phyloP scores from a whole-genome alignment of 2,329 filamentous ascomycete genomes.

The Phaeomoniella chlamydospora region DNA sequence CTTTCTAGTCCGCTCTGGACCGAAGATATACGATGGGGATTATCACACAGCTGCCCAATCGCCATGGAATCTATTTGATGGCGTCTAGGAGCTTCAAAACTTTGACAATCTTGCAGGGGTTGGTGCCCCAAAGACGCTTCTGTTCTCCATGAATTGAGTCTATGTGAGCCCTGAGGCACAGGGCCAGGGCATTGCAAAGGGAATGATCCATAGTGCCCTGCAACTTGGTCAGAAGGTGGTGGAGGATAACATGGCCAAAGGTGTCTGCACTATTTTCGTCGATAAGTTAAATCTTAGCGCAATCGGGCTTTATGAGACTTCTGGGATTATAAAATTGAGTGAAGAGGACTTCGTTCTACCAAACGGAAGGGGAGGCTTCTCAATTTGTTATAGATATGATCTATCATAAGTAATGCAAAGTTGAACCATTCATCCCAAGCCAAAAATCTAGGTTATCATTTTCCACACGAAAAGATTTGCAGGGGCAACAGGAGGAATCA shows the following conservation, averaged over 20 bases:
- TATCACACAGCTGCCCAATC: neutral
- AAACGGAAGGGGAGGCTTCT: neutral
- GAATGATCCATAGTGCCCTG: neutral
- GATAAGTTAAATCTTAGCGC: neutral
- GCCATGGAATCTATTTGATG: conserved; percentile 1
- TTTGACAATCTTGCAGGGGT: neutral
- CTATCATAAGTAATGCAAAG: no score
- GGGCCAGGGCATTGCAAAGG: neutral
- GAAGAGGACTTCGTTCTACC: neutral
- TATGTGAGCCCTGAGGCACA: conserved; percentile 1
- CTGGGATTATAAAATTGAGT: neutral
- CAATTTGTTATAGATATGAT: neutral
- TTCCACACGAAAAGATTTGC: no score
- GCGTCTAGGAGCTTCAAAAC: neutral
- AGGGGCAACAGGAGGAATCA: no score
- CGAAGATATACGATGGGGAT: neutral
- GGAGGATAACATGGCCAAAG: neutral
- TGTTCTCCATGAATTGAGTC: neutral
- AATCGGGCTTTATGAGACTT: neutral
- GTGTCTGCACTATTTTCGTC: neutral
- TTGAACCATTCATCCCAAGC: no score
- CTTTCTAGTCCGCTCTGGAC: conserved; percentile 1
- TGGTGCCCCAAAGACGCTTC: neutral
- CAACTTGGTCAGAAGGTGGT: neutral
- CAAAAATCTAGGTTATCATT: no score